phyloP scores from a whole-genome alignment of 73 alveolate species.

The Durusdinium trenchii region DNA sequence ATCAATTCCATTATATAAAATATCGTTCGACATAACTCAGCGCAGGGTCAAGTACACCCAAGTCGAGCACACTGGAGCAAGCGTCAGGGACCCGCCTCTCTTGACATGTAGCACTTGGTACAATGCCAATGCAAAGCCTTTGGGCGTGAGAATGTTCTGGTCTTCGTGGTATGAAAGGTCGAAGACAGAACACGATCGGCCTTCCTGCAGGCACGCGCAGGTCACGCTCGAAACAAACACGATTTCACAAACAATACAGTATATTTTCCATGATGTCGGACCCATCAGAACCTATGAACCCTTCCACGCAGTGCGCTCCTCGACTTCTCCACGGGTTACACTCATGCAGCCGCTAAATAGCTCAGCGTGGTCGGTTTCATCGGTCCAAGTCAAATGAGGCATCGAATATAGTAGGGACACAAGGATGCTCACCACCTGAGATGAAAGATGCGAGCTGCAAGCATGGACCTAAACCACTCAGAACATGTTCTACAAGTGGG shows the following conservation, averaged over 20 bases:
- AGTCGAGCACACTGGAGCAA: conserved; percentile 1
- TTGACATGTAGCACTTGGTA: background rate
- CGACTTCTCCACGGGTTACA: background rate
- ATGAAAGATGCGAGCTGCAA: background rate
- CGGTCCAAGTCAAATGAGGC: background rate
- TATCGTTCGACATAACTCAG: too few species aligned
- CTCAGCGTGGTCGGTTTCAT: background rate
- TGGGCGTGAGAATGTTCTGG: background rate
- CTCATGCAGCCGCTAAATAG: background rate
- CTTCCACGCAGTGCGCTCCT: background rate
- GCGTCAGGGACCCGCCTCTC: background rate
- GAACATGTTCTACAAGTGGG: background rate
- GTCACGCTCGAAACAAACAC: background rate
- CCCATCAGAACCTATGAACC: background rate
- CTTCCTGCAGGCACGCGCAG: background rate
- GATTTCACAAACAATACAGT: background rate
- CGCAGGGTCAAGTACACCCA: conserved; percentile 9
- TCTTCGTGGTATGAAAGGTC: background rate
- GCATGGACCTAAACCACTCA: background rate
- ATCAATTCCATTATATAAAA: background rate
- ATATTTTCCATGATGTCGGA: background rate
- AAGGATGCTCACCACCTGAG: background rate
- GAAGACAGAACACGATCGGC: background rate
- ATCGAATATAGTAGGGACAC: background rate
- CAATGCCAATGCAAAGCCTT: conserved; percentile 1